phyloP scores from a whole-genome alignment of 208 protist species.

The Wallacemonas sp. region DNA sequence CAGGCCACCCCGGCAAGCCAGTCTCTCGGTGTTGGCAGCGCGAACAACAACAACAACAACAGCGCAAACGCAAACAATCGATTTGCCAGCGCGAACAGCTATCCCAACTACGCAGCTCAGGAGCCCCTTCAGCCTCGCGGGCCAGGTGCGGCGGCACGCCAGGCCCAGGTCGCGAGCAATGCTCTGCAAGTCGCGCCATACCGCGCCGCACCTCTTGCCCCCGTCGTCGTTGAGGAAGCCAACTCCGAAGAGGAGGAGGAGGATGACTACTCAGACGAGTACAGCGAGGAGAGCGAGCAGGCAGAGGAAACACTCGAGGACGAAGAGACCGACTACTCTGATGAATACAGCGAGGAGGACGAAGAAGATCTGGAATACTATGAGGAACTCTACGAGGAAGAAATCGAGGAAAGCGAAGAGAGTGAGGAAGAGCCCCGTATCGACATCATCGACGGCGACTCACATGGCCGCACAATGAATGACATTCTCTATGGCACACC shows the following conservation, averaged over 20 bases:
- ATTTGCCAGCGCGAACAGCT: background rate
- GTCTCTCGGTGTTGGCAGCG: background rate
- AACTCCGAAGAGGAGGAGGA: conserved; percentile 24
- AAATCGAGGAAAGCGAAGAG: conserved; percentile 66
- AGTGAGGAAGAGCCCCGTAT: conserved; percentile 76
- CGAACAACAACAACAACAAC: conserved; percentile 8
- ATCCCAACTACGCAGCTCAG: background rate
- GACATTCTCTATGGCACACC: conserved; percentile 72
- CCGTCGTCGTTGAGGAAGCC: conserved; percentile 7
- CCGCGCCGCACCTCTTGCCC: background rate
- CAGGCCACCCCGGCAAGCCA: background rate
- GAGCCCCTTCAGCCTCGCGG: background rate
- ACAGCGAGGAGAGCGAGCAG: conserved; percentile 6
- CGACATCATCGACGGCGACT: conserved; percentile 60
- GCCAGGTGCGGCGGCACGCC: background rate
- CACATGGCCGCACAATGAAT: conserved; percentile 39
- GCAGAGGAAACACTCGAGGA: conserved; percentile 18
- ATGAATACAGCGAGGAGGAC: conserved; percentile 25
- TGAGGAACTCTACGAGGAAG: conserved; percentile 65
- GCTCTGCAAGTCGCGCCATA: conserved; percentile 1
- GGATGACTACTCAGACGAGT: conserved; percentile 14
- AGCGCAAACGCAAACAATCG: background rate
- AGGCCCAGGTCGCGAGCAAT: background rate
- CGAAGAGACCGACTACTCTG: conserved; percentile 24
- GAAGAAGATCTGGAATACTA: conserved; percentile 34